Percentiles rank a stretch among this genome's conserved stretches.
These are phyloP conservation scores for Tephrocybe sp. DNA, from an alignment of 768 basidiomycete species.

Conservation along the genomic window DNA sequence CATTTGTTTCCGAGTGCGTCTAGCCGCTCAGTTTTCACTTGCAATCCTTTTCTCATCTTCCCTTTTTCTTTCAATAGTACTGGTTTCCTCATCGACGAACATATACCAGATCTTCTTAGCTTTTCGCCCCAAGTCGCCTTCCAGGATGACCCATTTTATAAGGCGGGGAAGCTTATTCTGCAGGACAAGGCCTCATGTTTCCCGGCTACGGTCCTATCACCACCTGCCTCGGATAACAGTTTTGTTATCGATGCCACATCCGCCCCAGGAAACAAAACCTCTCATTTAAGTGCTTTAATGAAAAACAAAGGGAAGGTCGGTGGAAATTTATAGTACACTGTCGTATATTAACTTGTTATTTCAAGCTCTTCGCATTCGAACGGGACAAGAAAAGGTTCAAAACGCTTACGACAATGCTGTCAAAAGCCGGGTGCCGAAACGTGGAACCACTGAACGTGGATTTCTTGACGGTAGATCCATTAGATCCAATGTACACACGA, in stretches of 20 bases:
- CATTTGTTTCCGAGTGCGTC: slow-evolving; percentile 51
- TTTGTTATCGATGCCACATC: slow-evolving; percentile 91
- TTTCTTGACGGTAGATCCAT: slow-evolving; percentile 78
- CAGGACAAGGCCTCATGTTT: slow-evolving; percentile 99
- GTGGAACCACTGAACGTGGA: slow-evolving; percentile 73
- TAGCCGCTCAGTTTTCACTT: slow-evolving; percentile 3
- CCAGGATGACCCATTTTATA: slow-evolving; percentile 70
- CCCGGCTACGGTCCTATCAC: slow-evolving; percentile 83
- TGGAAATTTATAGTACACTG: neutral
- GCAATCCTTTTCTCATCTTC: slow-evolving; percentile 4
- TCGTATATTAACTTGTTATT: neutral
- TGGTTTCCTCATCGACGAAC: slow-evolving; percentile 69
- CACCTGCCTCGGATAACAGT: slow-evolving; percentile 49
- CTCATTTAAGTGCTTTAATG: slow-evolving; percentile 90
- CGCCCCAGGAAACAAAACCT: slow-evolving; percentile 98
- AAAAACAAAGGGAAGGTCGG: slow-evolving; percentile 73
- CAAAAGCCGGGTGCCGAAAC: slow-evolving; percentile 82
- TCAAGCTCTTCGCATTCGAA: slow-evolving; percentile 85
- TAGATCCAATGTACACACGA: slow-evolving; percentile 52
- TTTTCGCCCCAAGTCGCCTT: slow-evolving; percentile 70
- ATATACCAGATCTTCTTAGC: slow-evolving; percentile 78
- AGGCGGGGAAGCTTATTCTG: slow-evolving; percentile 78
- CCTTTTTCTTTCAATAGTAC: slow-evolving; percentile 35
- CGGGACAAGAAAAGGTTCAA: slow-evolving; percentile 76
- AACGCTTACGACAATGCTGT: slow-evolving; percentile 83